Base-by-base conservation (phyloP, 2,329 filamentous ascomycete species). In the Geosmithia morbida region DNA sequence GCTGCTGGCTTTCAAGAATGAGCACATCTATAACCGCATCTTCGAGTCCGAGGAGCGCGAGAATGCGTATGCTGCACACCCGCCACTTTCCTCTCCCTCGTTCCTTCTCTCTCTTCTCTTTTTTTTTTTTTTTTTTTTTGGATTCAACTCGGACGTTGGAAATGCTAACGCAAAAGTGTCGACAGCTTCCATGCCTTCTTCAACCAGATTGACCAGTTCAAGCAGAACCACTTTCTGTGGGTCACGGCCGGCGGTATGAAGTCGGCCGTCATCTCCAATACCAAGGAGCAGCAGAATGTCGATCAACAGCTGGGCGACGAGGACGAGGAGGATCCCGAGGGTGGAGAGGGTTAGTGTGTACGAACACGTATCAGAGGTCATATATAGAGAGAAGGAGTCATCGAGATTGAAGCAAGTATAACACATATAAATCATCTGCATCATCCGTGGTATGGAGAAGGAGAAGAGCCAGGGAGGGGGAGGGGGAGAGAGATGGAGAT, bases 1-100 rank as follows among this genome's bases (percentile, higher is more conserved):
- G 63, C 86, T 98, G 55, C 74, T 84, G 52, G 83, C 81, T 50
- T 98, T 98, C 67, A 97, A 97, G 69, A 81, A 94, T 60, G 69
- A 81, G 54, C 81, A 94, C 62, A 97, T 98, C 51, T 98, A 98
- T 61, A 79, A 85, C 57, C 76, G 87, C 20, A 95, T 97, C 54
- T 97, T 94, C 64, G 75, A 83, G 22, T 83, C 94, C 46, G 92
- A 97, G 63, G 86, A 92, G 65, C 79, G 83, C 61, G 83, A 87
- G 53, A 88, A 90, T 60, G 78, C 85, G 85, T 90, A 72, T 77
- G 85, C 77, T 8, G 8, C 22, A 26, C 4, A 5, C 22, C 22
- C 22, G n/a, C n/a, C n/a, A n/a, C n/a, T n/a, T n/a, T n/a, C n/a
- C n/a, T 39, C 3, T 29, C 22, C 16, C 14, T 37, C 3, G 29